Evolutionary conservation across 2,329 filamentous ascomycete species (phyloP).

Genomic region (Trichoderma asperellum): DNA sequence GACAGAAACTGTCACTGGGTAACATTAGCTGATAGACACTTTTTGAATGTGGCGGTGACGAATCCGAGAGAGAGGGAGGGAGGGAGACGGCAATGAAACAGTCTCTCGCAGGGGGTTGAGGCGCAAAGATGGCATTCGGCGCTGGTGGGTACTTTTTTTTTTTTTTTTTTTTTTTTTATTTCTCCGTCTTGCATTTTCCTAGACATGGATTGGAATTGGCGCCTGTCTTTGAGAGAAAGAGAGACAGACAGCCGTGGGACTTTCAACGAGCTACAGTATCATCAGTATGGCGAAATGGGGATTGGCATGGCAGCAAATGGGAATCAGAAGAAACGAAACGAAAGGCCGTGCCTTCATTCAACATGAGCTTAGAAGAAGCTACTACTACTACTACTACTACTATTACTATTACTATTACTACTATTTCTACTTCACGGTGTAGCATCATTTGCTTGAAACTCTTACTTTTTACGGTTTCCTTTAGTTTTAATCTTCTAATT

Average conservation of each 20-base stretch:
- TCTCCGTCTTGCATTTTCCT: conserved; percentile 10
- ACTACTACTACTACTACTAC: neutral
- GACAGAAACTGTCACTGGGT: neutral
- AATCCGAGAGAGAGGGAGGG: neutral
- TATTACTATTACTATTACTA: neutral
- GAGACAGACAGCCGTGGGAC: conserved; percentile 3
- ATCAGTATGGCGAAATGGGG: conserved; percentile 25
- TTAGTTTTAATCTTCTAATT: neutral
- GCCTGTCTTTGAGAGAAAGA: neutral
- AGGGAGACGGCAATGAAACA: conserved; percentile 8
- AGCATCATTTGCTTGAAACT: neutral
- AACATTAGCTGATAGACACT: neutral
- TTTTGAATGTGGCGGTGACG: conserved; percentile 22
- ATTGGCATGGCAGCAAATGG: conserved; percentile 34
- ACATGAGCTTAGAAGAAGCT: conserved; percentile 39
- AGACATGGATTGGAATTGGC: conserved; percentile 16
- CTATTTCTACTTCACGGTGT: neutral
- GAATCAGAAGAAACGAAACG: neutral
- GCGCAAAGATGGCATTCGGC: conserved; percentile 17
- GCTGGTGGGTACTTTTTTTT: conserved; percentile 12
- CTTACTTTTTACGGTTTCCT: conserved; percentile 11
- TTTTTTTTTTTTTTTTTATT: neutral
- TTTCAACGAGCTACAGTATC: conserved; percentile 13
- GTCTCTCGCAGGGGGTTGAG: neutral
- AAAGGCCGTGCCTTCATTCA: conserved; percentile 38